These are phyloP conservation scores for Chrysoporthe deuterocubensis DNA, from an alignment of 2,329 filamentous ascomycete genomes.

Conservation along the genomic window DNA sequence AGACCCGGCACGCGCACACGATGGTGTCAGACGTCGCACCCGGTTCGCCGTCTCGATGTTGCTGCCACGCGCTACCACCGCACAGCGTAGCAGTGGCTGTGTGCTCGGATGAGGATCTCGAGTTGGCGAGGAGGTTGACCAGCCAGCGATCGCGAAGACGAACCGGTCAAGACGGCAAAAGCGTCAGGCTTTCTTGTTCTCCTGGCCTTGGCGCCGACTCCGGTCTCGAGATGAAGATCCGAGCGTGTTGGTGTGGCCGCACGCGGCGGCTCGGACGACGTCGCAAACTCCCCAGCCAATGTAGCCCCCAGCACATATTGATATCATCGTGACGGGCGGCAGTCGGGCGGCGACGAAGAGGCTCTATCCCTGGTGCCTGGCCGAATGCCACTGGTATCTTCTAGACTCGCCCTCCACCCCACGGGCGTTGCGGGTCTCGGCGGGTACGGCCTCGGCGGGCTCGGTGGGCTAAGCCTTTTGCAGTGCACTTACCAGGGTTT, in stretches of 20 bases:
- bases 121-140: not conserved
- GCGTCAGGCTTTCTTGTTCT: not conserved
- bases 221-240: not conserved
- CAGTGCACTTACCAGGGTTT: slow-evolving; percentile 4
- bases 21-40: not conserved
- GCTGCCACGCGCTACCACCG: not conserved
- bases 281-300: slow-evolving; percentile 20
- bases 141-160: not conserved
- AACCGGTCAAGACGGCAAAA: not conserved
- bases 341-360: slow-evolving; percentile 6
- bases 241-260: no score
- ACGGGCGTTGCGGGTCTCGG: slow-evolving; percentile 20
- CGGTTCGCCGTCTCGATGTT: not conserved
- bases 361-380: slow-evolving; percentile 14
- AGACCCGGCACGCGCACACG: not conserved
- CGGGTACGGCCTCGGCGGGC: slow-evolving; percentile 1
- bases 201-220: not conserved
- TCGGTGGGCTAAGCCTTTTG: slow-evolving; percentile 22
- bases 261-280: not conserved
- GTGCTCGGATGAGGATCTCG: not conserved
- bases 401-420: slow-evolving; percentile 15
- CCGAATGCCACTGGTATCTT: slow-evolving; percentile 19
- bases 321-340: slow-evolving; percentile 5
- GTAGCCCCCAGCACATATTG: not conserved
- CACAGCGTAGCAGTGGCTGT: not conserved